Evolutionary conservation across 2,329 filamentous ascomycete genomes (phyloP), one percentile per base, ranked within the genome.

Genomic region (Hymenoscyphus linearis): DNA sequence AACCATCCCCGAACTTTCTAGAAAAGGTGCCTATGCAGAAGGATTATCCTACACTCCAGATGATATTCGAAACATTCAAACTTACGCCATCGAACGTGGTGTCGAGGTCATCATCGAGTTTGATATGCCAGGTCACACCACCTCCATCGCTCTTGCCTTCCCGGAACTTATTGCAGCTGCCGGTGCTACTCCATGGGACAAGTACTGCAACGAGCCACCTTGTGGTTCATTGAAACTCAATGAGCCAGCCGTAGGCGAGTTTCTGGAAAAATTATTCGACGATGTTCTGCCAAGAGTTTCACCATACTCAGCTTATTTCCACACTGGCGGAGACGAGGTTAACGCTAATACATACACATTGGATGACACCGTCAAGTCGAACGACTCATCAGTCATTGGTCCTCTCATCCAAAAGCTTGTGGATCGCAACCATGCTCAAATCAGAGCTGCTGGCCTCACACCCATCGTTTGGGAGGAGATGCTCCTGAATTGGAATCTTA

Each of bases 381-480:
- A 88, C 71, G 78, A 85, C 59, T 77, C 80, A 0, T 74, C 77
- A 1, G 81, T 93, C 14, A 77, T 96, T 40, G 81, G 84, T 70
- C 90, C 91, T 1, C 80, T 95, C 25, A 81, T 96, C 72, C 90
- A 96, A 72, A 84, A 81, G 61, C 91, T 96, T 71, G 78, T 96
- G 65, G 83, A 90, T 72, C 81, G 82, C 66, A 86, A 87, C 68
- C 89, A 93, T 73, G 79, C 75, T 34, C 83, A 86, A 53, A 79
- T 95, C 47, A 78, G 84, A 53, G 76, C 80, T 52, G 79, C 82
- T 5, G 87, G 87, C 4, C 76, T 96, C 57, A 83, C 81, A 4
- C 90, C 91, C 0, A 78, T 96, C 25, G 89, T 93, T 0, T 96
- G 92, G 92, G 91, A 96, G 74, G 92, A 96, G 74, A 91, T 95